These are phyloP conservation scores for Yamadazyma jaroonii DNA, from an alignment of 1,139 yeast species.

Conservation along the genomic window DNA sequence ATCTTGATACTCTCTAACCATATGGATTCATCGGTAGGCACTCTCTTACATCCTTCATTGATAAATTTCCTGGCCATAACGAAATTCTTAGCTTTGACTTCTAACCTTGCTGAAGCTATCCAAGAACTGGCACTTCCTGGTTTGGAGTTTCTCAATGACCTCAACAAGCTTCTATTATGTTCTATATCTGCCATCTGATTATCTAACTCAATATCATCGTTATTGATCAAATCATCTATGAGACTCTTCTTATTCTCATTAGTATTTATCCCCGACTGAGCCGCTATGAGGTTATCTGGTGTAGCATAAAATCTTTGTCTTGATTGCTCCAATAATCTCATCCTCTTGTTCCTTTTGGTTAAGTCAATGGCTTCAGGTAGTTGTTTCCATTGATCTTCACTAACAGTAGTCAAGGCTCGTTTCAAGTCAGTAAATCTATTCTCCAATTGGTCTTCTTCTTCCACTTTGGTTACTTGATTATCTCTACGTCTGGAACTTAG, in stretches of 20 bases:
- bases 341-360: slow-evolving; percentile 75
- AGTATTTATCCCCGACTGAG: slow-evolving; percentile 7
- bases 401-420: slow-evolving; percentile 53
- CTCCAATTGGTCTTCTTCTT: slow-evolving; percentile 12
- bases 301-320: slow-evolving; percentile 76
- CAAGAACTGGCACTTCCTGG: slow-evolving; percentile 78
- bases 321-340: slow-evolving; percentile 59
- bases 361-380: slow-evolving; percentile 89
- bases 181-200: slow-evolving; percentile 39
- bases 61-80: slow-evolving; percentile 60
- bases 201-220: slow-evolving; percentile 35
- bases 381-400: slow-evolving; percentile 73
- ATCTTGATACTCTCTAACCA: slow-evolving; percentile 83
- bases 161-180: slow-evolving; percentile 47
- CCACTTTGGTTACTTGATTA: slow-evolving; percentile 7
- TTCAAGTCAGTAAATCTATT: slow-evolving; percentile 53
- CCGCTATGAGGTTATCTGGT: slow-evolving; percentile 62
- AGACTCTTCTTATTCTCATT: slow-evolving; percentile 2
- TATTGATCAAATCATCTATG: slow-evolving; percentile 24
- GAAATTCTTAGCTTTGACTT: slow-evolving; percentile 59
- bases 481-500: slow-evolving; percentile 33
- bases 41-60: slow-evolving; percentile 66
- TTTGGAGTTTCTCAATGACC: slow-evolving; percentile 67
- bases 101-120: slow-evolving; percentile 85
- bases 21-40: slow-evolving; percentile 66